A percentile compares a stretch with the other conserved stretches of the same genome.
Evolutionary conservation across 78 protist species (phyloP).

Genomic region (Dictyostelium intermedium): DNA sequence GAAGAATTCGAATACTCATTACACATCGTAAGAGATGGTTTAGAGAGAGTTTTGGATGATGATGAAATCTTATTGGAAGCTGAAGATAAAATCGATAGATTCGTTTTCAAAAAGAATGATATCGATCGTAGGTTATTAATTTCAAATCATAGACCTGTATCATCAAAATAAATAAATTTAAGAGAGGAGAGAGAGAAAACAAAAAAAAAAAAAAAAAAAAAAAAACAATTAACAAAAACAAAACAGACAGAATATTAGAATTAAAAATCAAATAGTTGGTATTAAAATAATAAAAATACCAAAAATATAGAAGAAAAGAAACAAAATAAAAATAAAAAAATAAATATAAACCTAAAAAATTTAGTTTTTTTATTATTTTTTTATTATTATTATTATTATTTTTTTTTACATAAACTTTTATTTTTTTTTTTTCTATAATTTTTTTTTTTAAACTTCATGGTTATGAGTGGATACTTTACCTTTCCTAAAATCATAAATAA

Average conservation of each 20-base stretch:
- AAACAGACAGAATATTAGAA: not conserved
- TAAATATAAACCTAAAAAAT: not conserved
- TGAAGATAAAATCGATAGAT: constrained; percentile 75
- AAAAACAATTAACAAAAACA: not conserved
- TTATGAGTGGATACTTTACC: not conserved
- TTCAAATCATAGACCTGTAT: constrained; percentile 56
- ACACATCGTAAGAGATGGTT: constrained; percentile 65
- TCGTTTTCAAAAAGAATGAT: constrained; percentile 44
- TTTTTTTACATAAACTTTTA: too few relatives aligned
- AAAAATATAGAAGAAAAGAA: not conserved
- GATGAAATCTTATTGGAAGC: constrained; percentile 62
- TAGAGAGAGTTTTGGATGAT: constrained; percentile 67
- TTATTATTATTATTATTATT: not conserved
- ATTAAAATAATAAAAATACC: not conserved
- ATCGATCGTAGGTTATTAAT: constrained; percentile 53
- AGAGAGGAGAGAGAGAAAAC: too few relatives aligned
- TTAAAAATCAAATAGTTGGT: not conserved
- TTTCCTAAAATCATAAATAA: constrained; percentile 36
- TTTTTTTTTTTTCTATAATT: not conserved
- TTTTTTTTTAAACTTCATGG: not conserved
- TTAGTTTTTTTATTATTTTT: not conserved
- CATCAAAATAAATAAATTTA: not conserved
- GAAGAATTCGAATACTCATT: constrained; percentile 42
- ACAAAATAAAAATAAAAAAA: not conserved
- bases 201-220: not conserved